Conservation (phyloP, 2,329 filamentous ascomycete species). For the Neospermospora avenae region DNA sequence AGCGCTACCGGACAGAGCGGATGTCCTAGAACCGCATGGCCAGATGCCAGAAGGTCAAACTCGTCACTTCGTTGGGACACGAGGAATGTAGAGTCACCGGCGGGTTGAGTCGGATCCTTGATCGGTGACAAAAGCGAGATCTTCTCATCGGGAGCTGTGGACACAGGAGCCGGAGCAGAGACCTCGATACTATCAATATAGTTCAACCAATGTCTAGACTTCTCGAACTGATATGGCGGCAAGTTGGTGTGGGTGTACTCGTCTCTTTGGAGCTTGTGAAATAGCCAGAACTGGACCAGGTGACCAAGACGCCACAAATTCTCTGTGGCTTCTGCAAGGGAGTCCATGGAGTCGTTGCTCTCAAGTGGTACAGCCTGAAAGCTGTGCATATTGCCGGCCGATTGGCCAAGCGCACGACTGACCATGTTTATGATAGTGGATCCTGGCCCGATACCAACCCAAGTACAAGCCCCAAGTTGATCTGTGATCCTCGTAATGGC, state of each 20-base stretch:
- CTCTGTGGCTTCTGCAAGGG: neutral
- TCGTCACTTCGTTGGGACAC: neutral
- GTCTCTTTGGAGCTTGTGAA: neutral
- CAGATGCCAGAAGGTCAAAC: neutral
- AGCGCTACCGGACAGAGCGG: neutral
- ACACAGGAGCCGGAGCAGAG: neutral
- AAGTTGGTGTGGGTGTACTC: neutral
- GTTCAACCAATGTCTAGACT: neutral
- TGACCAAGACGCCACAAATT: neutral
- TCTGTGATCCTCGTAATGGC: neutral
- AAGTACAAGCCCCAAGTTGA: neutral
- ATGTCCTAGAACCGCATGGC: neutral
- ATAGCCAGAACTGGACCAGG: neutral
- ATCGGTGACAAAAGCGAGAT: neutral
- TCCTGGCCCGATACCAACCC: neutral
- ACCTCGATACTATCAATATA: neutral
- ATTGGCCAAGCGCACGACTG: neutral
- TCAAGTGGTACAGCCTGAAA: neutral
- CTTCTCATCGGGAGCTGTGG: neutral
- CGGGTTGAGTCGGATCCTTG: neutral
- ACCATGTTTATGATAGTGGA: neutral
- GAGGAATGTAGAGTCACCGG: neutral
- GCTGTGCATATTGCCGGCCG: neutral
- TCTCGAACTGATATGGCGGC: neutral
- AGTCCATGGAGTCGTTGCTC: neutral